Evolutionary conservation across 345 rosid genomes (phyloP), one percentile per base, ranked within the genome.

Genomic region (Trapa bicornis): DNA sequence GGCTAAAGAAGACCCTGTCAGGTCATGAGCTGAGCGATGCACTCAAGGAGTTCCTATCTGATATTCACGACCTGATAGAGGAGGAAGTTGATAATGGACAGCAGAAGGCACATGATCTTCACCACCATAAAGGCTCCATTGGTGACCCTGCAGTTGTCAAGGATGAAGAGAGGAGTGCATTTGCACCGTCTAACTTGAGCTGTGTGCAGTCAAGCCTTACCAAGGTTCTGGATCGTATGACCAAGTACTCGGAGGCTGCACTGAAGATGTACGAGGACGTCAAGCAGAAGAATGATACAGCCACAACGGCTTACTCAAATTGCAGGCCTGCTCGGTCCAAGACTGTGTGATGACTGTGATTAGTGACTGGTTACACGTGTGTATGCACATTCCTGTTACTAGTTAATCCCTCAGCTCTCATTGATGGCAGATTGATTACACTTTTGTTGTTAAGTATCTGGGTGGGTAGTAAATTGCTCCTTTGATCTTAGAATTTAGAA

Each of bases 231-330:
- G 97, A 93, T 22, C 78, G 86, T 66, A 73, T 93, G 68, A 84
- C 80, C 72, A 93, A 84, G 76, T 93, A 82, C 76, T 88, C 96
- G 0, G 98, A 93, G 81, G 94, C 88, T 38, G 88, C 94, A 7
- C 79, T 90, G 74, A 93, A 84, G 78, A 90, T 86, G 91, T 90
- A 93, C 56, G 98, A 88, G 78, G 97, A 90, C 73, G 76, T 88
- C 35, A 83, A 79, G 72, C 86, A 77, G 71, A 87, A 77, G 75
- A 79, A 83, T 63, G 96, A 90, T 67, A 79, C 80, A 32, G 94
- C 97, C 53, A 74, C 67, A 41, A 69, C 73, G 37, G 84, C 90
- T 6, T 93, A 90, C 74, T 78, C 81, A 42, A 86, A 77, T 58
- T 74, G 65, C 76, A 76, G 75, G 77, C 86, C 88, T 61, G 50